Percentiles rank a stretch among this genome's conserved stretches.
Conservation (phyloP, 2,329 filamentous ascomycete genomes). For the Talaromyces sp. region DNA sequence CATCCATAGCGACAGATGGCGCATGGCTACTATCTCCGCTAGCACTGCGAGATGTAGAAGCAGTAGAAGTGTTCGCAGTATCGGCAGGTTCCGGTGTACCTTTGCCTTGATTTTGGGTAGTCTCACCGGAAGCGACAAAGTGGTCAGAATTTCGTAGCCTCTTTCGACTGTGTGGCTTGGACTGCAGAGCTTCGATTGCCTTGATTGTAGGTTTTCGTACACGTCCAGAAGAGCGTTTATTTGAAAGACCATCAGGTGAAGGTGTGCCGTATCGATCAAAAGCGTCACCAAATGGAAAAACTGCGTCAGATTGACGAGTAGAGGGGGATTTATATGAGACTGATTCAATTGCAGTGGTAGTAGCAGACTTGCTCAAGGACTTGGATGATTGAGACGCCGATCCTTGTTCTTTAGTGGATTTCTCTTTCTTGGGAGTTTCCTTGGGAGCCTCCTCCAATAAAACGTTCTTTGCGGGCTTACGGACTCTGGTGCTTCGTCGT, state of each 20-base stretch:
- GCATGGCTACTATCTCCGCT: conserved; percentile 12
- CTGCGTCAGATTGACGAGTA: background rate
- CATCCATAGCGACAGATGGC: conserved; percentile 3
- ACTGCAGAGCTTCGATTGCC: conserved; percentile 28
- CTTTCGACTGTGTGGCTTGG: conserved; percentile 19
- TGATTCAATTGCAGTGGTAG: background rate
- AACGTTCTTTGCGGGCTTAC: conserved; percentile 10
- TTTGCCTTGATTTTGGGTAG: background rate
- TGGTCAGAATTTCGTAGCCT: conserved; percentile 17
- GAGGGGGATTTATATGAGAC: background rate
- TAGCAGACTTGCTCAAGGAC: background rate
- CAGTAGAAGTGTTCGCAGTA: background rate
- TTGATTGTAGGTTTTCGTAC: conserved; percentile 30
- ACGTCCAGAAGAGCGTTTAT: conserved; percentile 27
- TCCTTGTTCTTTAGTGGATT: background rate
- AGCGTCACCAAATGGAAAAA: background rate
- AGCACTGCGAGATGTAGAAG: conserved; percentile 11
- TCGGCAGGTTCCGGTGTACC: conserved; percentile 7
- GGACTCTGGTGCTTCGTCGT: conserved; percentile 16
- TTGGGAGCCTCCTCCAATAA: conserved; percentile 2
- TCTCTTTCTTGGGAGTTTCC: conserved; percentile 6
- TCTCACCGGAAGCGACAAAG: background rate
- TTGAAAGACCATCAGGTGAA: conserved; percentile 20
- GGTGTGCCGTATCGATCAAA: conserved; percentile 19
- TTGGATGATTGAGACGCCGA: background rate